Conservation (phyloP, 2,329 filamentous ascomycete species). For the Penicillium crustosum region DNA sequence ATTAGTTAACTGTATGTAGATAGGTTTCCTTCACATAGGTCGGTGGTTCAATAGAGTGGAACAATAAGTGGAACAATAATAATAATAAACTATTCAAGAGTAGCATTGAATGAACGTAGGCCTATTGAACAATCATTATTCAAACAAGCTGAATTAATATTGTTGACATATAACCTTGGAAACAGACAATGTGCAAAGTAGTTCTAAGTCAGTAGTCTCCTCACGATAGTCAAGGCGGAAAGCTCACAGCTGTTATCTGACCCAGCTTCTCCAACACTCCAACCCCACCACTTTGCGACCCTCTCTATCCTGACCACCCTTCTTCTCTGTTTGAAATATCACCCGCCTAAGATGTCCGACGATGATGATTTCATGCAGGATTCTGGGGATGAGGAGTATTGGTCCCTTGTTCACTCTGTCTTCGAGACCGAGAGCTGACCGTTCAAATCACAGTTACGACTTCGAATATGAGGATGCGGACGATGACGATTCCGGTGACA, state of each 20-base stretch:
- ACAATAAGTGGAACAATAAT: background rate
- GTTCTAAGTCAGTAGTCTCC: background rate
- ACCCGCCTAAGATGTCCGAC: constrained; percentile 62
- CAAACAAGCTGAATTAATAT: background rate
- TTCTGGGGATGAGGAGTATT: constrained; percentile 80
- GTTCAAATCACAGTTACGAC: constrained; percentile 64
- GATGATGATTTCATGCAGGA: constrained; percentile 94
- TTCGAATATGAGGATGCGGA: constrained; percentile 97
- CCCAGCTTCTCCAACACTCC: constrained; percentile 22
- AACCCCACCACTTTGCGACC: constrained; percentile 14
- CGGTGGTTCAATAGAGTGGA: background rate
- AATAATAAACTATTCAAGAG: background rate
- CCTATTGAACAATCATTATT: background rate
- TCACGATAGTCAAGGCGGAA: constrained; percentile 19
- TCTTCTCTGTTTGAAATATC: constrained; percentile 1
- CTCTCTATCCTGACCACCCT: background rate
- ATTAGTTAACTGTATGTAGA: background rate
- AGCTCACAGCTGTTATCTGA: constrained; percentile 14
- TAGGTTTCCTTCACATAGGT: background rate
- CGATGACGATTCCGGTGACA: constrained; percentile 81
- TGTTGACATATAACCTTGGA: background rate
- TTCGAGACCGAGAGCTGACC: constrained; percentile 26
- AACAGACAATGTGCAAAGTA: background rate
- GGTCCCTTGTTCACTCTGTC: constrained; percentile 11
- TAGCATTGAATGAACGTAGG: background rate